Conservation (phyloP, 148 eudicot genomes). For the Chenopodium album region DNA sequence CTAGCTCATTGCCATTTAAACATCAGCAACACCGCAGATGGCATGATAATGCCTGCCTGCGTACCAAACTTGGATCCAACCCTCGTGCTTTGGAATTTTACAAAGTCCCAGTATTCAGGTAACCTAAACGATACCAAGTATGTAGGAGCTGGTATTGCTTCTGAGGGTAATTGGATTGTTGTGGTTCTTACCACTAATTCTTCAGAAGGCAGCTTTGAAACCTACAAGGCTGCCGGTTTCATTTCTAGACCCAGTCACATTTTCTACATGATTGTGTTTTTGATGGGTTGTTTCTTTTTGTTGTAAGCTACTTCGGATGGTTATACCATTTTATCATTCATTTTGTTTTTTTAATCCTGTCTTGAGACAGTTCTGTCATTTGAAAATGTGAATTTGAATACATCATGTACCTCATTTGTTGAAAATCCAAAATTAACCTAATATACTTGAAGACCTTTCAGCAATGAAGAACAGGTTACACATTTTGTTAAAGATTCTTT, state of each 20-base stretch:
- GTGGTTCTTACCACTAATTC: slow-evolving; percentile 59
- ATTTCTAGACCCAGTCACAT: slow-evolving; percentile 25
- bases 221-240: slow-evolving; percentile 28
- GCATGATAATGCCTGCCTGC: slow-evolving; percentile 65
- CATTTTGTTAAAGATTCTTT: not conserved
- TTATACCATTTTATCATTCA: slow-evolving; percentile 5
- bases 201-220: slow-evolving; percentile 43
- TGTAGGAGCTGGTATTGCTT: slow-evolving; percentile 60
- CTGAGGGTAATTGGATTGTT: slow-evolving; percentile 70
- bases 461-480: not conserved
- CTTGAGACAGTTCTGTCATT: not conserved
- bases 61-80: slow-evolving; percentile 57
- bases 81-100: slow-evolving; percentile 66
- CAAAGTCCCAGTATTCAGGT: slow-evolving; percentile 58
- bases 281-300: slow-evolving; percentile 28
- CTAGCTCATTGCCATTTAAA: slow-evolving; percentile 58
- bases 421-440: not conserved
- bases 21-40: slow-evolving; percentile 56
- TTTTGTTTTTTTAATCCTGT: not conserved
- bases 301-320: slow-evolving; percentile 15
- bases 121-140: slow-evolving; percentile 53
- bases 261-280: slow-evolving; percentile 22
- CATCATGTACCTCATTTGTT: not conserved
- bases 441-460: not conserved
- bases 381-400: not conserved